These are phyloP conservation scores for Xylaria intraflava DNA, from an alignment of 495 filamentous ascomycete genomes.

Conservation along the genomic window DNA sequence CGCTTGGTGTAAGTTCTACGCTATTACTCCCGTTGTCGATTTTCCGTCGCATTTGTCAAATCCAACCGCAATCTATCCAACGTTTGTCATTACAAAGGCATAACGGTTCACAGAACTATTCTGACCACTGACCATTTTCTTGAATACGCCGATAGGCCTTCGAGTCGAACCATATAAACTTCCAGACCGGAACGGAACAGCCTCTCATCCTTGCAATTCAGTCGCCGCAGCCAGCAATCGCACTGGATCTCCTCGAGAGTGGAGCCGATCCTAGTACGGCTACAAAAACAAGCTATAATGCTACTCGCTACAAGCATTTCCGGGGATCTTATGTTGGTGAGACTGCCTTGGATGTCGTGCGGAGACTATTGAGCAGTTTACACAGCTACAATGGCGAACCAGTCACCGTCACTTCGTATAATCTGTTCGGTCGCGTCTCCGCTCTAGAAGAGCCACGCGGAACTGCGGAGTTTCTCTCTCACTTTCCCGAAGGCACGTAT, in stretches of 20 bases:
- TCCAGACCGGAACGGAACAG: constrained; percentile 40
- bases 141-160: constrained; percentile 33
- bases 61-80: not conserved
- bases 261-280: constrained; percentile 55
- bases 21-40: not conserved
- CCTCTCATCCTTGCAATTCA: constrained; percentile 54
- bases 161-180: constrained; percentile 38
- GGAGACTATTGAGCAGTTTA: constrained; percentile 42
- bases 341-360: constrained; percentile 52
- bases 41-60: not conserved
- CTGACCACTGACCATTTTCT: constrained; percentile 9
- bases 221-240: constrained; percentile 43
- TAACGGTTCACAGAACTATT: not conserved
- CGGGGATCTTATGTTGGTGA: constrained; percentile 23
- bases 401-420: not conserved
- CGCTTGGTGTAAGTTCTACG: constrained; percentile 16
- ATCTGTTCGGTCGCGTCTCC: not conserved
- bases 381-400: constrained; percentile 33
- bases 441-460: constrained; percentile 12
- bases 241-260: constrained; percentile 48
- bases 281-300: constrained; percentile 26
- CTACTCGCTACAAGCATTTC: constrained; percentile 19
- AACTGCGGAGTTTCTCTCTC: constrained; percentile 35
- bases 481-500: constrained; percentile 46
- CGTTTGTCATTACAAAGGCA: not conserved